These are phyloP conservation scores for Polygonum maritimum DNA, from an alignment of 148 eudicot genomes.

Conservation along the genomic window DNA sequence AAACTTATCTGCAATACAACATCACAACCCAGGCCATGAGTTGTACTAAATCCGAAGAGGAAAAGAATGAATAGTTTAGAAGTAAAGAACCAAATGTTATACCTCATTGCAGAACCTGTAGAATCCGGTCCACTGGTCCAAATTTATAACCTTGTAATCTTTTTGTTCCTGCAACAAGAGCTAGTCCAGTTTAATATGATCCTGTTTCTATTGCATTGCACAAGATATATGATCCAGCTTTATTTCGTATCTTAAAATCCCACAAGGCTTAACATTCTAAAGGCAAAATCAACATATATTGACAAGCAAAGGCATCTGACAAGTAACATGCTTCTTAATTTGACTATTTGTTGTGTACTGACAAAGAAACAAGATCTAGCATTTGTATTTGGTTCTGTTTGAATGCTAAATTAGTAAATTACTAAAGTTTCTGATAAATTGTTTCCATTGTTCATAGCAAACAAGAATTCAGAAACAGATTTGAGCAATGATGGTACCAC, in stretches of 20 bases:
- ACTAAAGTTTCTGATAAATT: background rate
- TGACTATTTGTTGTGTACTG: background rate
- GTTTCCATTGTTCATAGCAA: background rate
- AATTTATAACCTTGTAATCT: slow-evolving; percentile 88
- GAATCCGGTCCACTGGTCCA: slow-evolving; percentile 97
- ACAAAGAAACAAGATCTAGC: background rate
- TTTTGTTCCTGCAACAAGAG: slow-evolving; percentile 46
- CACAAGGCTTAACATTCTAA: background rate
- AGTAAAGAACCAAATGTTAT: background rate
- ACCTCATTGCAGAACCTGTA: slow-evolving; percentile 90
- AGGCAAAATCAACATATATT: too few species aligned
- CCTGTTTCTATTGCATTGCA: background rate
- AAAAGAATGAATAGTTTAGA: background rate
- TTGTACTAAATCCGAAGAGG: background rate
- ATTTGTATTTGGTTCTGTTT: background rate
- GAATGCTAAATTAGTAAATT: background rate
- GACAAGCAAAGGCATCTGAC: background rate
- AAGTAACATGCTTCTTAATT: background rate
- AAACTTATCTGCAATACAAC: slow-evolving; percentile 54
- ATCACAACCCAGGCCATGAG: background rate
- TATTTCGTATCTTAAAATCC: background rate
- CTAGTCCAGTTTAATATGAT: background rate
- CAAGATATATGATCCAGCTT: background rate
- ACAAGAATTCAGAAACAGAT: background rate
- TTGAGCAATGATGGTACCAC: slow-evolving; percentile 5